A percentile compares a stretch with the other conserved stretches of the same genome.
phyloP scores from a whole-genome alignment of 2,329 filamentous ascomycete genomes.

The Hypomyces perniciosus region DNA sequence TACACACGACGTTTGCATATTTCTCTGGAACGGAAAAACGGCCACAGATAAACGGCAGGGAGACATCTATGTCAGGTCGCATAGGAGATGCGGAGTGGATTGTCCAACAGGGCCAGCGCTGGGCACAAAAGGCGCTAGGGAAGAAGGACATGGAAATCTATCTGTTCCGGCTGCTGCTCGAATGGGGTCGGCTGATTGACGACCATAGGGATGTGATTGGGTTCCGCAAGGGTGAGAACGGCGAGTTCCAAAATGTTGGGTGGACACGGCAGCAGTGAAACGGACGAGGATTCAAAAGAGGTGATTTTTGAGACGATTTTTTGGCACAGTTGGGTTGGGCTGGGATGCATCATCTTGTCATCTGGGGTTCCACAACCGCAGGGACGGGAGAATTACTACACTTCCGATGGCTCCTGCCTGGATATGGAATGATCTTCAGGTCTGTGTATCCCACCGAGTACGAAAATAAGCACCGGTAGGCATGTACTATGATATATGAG shows the following conservation, averaged over 20 bases:
- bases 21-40: conserved; percentile 54
- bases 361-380: background rate
- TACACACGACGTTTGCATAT: conserved; percentile 70
- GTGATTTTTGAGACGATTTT: background rate
- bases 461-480: background rate
- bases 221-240: conserved; percentile 24
- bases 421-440: conserved; percentile 1
- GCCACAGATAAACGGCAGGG: conserved; percentile 38
- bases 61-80: conserved; percentile 43
- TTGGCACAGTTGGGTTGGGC: conserved; percentile 3
- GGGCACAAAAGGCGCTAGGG: conserved; percentile 57
- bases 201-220: conserved; percentile 48
- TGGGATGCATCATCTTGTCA: conserved; percentile 6
- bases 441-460: conserved; percentile 1
- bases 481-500: conserved; percentile 4
- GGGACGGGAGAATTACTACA: background rate
- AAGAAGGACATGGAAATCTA: conserved; percentile 77
- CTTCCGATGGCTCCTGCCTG: background rate
- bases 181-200: conserved; percentile 67
- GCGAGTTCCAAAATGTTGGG: conserved; percentile 23
- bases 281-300: background rate
- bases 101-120: conserved; percentile 57
- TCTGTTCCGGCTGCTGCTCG: conserved; percentile 68
- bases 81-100: conserved; percentile 55
- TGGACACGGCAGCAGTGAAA: conserved; percentile 22